Evolutionary conservation across 2,329 filamentous ascomycete species (phyloP), one percentile per base, ranked within the genome.

Genomic region (Alternaria sp.): DNA sequence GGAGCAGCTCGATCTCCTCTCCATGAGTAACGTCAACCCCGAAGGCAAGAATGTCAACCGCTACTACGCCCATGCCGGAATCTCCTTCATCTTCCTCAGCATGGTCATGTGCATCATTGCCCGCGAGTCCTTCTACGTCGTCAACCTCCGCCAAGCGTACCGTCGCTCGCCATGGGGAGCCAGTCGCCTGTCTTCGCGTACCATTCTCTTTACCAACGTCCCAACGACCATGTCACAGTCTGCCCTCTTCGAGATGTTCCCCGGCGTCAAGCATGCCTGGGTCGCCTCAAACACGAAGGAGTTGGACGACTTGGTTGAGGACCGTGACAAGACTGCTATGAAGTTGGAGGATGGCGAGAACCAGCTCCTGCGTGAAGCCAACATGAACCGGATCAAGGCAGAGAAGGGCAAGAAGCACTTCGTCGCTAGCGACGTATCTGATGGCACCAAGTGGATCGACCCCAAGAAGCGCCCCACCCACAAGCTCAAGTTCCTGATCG

Each of bases 341-440:
- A 81, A 81, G 58, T 73, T 85, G 13, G 83, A 85, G 64, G 73
- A 72, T 21, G 82, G 78, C 10, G 81, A 85, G 65, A 77, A 83
- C 44, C 80, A 83, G 66, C 73, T 84, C 21, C 77, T 81, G 28
- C 77, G 74, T 21, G 75, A 76, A 30, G 79, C 92, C 62, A 95
- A 95, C 80, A 84, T 84, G 58, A 87, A 87, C 17, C 89, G 92
- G 54, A 80, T 88, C 63, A 93, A 93, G 82, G 85, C 86, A 2
- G 76, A 87, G 61, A 91, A 79, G 66, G 83, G 71, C 47, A 81
- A 83, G 55, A 77, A 82, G 62, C 83, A 84, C 52, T 81, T 83
- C 30, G 70, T 83, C 49, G 69, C 81, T 3, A 76, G 77, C 19
- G 71, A 82, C 65, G 72, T 84, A 6, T 81, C 71, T 25, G 76